phyloP scores from a whole-genome alignment of 768 basidiomycete genomes.

The Boletus vermiculosoides region DNA sequence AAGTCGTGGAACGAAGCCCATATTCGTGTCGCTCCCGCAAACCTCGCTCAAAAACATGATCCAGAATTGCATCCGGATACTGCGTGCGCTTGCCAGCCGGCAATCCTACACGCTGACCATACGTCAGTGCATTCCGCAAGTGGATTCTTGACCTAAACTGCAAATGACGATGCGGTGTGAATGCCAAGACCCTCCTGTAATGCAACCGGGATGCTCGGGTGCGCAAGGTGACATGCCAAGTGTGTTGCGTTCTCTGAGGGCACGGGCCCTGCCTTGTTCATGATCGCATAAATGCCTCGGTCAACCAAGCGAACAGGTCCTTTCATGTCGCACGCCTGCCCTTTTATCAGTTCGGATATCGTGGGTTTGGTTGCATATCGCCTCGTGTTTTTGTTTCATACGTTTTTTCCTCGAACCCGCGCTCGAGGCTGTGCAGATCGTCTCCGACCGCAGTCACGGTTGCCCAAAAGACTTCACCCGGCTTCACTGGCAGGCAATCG shows the following conservation, averaged over 20 bases:
- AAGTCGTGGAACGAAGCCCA: no score
- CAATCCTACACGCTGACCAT: not conserved
- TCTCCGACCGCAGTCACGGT: slow-evolving; percentile 36
- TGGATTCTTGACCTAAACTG: not conserved
- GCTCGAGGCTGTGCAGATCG: not conserved
- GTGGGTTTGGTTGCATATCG: slow-evolving; percentile 10
- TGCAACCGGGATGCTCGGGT: slow-evolving; percentile 48
- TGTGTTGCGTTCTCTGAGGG: slow-evolving; percentile 51
- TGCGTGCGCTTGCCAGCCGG: not conserved
- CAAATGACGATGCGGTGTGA: slow-evolving; percentile 28
- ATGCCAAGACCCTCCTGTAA: slow-evolving; percentile 59
- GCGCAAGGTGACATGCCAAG: slow-evolving; percentile 59
- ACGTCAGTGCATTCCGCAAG: not conserved
- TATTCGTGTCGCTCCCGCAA: not conserved
- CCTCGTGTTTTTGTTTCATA: slow-evolving; percentile 30
- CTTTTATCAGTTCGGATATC: not conserved
- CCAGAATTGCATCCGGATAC: not conserved
- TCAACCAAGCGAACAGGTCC: slow-evolving; percentile 47
- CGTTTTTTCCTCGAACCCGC: not conserved
- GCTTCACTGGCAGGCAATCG: no score
- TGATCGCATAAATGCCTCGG: slow-evolving; percentile 59
- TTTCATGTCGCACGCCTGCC: slow-evolving; percentile 49
- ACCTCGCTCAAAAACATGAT: not conserved
- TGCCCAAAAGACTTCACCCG: not conserved
- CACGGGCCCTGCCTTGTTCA: slow-evolving; percentile 39